Evolutionary conservation across 2,329 filamentous ascomycete species (phyloP), one percentile per base, ranked within the genome.

Genomic region (Metarhizium anisopliae): DNA sequence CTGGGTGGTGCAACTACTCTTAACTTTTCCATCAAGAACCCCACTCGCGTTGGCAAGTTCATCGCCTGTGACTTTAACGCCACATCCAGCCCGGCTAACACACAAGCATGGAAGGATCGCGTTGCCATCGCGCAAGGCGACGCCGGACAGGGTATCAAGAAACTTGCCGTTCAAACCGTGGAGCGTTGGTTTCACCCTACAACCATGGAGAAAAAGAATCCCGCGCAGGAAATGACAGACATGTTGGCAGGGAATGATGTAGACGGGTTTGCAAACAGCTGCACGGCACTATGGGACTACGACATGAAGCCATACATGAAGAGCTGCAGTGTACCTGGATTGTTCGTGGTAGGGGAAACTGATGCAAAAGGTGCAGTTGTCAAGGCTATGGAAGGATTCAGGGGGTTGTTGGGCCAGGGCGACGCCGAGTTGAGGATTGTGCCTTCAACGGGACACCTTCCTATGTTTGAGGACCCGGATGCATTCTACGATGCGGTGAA

Each of bases 21-120:
- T 52, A 85, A 87, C 66, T 84, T 87, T 53, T 86, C 87, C 0
- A 79, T 95, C 52, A 77, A 77, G 45, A 79, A 89, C 63, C 85
- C 88, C 0, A 59, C 72, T 1, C 77, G 82, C 47, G 71, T 90
- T 14, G 67, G 63, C 2, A 76, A 76, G 6, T 88, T 91, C 67
- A 75, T 93, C 25, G 79, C 85, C 3, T 92, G 89, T 69, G 89
- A 94, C 70, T 95, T 90, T 66, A 93, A 91, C 68, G 79, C 82
- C 7, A 78, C 82, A 5, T 84, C 86, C 0, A 89, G 87, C 57
- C 74, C 84, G 0, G 84, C 84, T 40, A 95, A 95, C 73, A 86
- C 85, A 3, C 80, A 83, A 51, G 87, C 89, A 0, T 95, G 90
- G 90, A 83, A 82, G 55, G 87, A 92, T 47, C 85, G 90, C 32